Evolutionary conservation across 1,284 basidiomycete species (phyloP).

Genomic region (Tilletia indica): DNA sequence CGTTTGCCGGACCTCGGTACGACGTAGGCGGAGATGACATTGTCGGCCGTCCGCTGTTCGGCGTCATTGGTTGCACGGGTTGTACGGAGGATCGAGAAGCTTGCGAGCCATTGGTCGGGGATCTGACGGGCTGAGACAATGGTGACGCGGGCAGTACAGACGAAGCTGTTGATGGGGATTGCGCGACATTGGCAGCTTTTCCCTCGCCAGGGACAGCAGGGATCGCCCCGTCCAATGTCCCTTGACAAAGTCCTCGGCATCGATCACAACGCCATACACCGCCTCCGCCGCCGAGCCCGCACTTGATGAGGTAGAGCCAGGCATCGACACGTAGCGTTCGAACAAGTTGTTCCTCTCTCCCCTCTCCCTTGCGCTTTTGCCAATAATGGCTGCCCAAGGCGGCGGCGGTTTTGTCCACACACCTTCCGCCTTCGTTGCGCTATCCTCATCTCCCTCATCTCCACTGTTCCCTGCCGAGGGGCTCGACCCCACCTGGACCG

Average conservation of each 20-base stretch:
- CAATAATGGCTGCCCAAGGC: slow-evolving; percentile 24
- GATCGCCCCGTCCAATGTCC: not conserved
- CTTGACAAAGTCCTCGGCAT: not conserved
- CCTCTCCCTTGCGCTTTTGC: not conserved
- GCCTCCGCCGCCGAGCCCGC: too few relatives aligned
- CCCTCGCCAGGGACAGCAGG: not conserved
- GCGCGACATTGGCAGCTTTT: not conserved
- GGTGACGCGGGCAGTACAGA: not conserved
- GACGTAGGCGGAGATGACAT: too few relatives aligned
- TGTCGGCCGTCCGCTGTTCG: not conserved
- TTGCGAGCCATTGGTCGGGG: too few relatives aligned
- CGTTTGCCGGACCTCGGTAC: too few relatives aligned
- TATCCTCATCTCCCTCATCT: not conserved
- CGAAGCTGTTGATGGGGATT: too few relatives aligned
- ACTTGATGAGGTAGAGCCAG: not conserved
- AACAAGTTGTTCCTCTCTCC: slow-evolving; percentile 30
- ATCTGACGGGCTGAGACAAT: not conserved
- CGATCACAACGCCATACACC: not conserved
- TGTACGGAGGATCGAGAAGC: too few relatives aligned
- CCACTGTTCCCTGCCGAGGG: not conserved
- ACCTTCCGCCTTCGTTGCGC: not conserved
- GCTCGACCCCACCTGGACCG: not conserved
- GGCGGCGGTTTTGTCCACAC: slow-evolving; percentile 26
- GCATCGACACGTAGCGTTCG: slow-evolving; percentile 25
- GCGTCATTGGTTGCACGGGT: not conserved